These are phyloP conservation scores for Ramaria rubella DNA, from an alignment of 768 basidiomycete genomes.

Conservation along the genomic window DNA sequence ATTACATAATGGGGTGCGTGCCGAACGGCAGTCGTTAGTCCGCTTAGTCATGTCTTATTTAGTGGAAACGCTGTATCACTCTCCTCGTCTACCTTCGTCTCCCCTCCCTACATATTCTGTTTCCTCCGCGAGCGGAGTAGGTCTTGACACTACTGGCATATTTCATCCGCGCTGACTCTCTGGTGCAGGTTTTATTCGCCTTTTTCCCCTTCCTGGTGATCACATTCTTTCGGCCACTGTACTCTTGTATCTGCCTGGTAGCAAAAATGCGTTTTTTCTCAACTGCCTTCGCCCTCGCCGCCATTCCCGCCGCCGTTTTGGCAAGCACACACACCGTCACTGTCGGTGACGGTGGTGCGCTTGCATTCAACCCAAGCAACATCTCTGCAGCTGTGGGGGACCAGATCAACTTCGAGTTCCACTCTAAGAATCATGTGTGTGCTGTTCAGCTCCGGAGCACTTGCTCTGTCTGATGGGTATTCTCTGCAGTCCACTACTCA, in stretches of 20 bases:
- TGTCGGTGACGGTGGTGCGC: conserved; percentile 34
- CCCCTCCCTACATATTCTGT: background rate
- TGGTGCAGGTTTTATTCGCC: background rate
- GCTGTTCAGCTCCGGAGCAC: background rate
- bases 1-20: too few relatives aligned
- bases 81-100: background rate
- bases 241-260: conserved; percentile 4
- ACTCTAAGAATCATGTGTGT: conserved; percentile 39
- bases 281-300: background rate
- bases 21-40: too few relatives aligned
- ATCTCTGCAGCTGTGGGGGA: conserved; percentile 43
- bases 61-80: background rate
- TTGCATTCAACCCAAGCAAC: conserved; percentile 38
- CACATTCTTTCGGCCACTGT: background rate
- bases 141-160: background rate
- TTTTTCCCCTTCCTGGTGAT: background rate
- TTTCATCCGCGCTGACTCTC: background rate
- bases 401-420: conserved; percentile 42
- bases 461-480: conserved; percentile 28
- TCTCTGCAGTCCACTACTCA: conserved; percentile 37
- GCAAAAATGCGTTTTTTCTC: conserved; percentile 8
- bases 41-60: too few relatives aligned
- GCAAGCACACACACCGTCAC: conserved; percentile 28
- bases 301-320: conserved; percentile 2
- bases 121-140: conserved; percentile 9